phyloP scores from a whole-genome alignment of 805 yeast genomes.

The Lipomyces yamanashiensis region DNA sequence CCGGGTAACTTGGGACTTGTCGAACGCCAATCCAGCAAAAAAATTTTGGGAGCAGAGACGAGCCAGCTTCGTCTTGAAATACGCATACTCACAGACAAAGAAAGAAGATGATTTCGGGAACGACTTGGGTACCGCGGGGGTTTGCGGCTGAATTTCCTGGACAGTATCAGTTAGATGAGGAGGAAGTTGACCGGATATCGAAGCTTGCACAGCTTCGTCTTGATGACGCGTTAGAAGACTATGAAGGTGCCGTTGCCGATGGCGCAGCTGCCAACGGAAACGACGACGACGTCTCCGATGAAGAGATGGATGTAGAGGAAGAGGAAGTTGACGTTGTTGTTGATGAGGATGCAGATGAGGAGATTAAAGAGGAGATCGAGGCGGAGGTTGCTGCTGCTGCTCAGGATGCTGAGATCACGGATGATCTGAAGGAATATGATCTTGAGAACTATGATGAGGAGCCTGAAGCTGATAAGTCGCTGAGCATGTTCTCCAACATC shows the following conservation, averaged over 20 bases:
- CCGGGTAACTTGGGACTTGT: constrained; percentile 34
- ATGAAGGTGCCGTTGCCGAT: constrained; percentile 52
- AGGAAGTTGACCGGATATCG: constrained; percentile 87
- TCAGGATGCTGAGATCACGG: constrained; percentile 52
- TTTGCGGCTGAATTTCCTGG: constrained; percentile 91
- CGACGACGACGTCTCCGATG: constrained; percentile 27
- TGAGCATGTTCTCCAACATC: constrained; percentile 54
- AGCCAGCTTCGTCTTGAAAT: neutral
- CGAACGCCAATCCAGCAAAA: neutral
- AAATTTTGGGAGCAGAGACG: neutral
- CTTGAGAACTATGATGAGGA: constrained; percentile 83
- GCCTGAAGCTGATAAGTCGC: constrained; percentile 54
- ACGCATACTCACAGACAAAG: neutral
- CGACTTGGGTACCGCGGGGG: constrained; percentile 96
- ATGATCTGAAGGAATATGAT: constrained; percentile 86
- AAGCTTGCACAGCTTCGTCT: constrained; percentile 83
- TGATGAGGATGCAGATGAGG: constrained; percentile 29
- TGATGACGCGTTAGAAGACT: constrained; percentile 71
- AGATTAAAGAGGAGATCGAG: constrained; percentile 5
- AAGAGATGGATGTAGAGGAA: constrained; percentile 38
- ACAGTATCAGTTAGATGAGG: constrained; percentile 85
- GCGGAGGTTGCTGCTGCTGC: constrained; percentile 11
- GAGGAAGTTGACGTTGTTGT: constrained; percentile 26
- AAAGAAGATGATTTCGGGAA: constrained; percentile 75
- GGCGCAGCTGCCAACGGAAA: constrained; percentile 8